Base-by-base conservation (phyloP, 139 green algal genomes). In the Tetradesmus lagerheimii region DNA sequence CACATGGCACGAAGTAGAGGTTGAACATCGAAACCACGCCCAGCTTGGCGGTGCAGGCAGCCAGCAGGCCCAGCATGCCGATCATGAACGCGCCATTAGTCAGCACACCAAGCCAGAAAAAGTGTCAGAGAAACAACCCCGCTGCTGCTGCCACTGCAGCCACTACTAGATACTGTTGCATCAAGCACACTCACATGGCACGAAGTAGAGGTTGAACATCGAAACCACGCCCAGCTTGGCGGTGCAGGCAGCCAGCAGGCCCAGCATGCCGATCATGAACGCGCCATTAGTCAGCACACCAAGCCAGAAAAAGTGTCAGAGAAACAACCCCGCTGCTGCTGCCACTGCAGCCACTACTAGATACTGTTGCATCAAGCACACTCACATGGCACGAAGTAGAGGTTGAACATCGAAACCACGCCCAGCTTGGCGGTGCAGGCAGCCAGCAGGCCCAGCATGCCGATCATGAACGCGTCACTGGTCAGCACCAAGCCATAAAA, bases 201-300 rank as follows among this genome's bases (percentile, higher is more conserved):
- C 67, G 14, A 98, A 89, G 94, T 99, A 99, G 41, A 99, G 95
- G 86, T 97, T 97, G 90, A 98, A 87, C 92, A 99, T 97, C n/a
- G 91, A 89, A 25, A 96, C 74, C 37, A 95, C 90, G 74, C 97
- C 97, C 83, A 98, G 91, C 47, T 93, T 93, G 47, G 94, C 76
- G 41, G 96, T 97, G 92, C 89, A 92, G 35, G 90, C 96, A 0
- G 91, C 96, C 75, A 99, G 92, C 27, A 99, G 75, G 31, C 91
- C 97, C 27, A 98, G 34, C 94, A 97, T 97, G 86, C 91, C 95
- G 4, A 96, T 47, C 90, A 97, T 90, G 93, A 97, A 99, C 41
- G 92, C 92, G 86, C 98, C 97, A 87, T 93, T 96, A 35, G 96
- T 98, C 23, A 94, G 75, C 45, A n/a, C n/a, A 57, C 45, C 45